phyloP scores from a whole-genome alignment of 1,284 basidiomycete species.

The Tilletiopsis washingtonensis region DNA sequence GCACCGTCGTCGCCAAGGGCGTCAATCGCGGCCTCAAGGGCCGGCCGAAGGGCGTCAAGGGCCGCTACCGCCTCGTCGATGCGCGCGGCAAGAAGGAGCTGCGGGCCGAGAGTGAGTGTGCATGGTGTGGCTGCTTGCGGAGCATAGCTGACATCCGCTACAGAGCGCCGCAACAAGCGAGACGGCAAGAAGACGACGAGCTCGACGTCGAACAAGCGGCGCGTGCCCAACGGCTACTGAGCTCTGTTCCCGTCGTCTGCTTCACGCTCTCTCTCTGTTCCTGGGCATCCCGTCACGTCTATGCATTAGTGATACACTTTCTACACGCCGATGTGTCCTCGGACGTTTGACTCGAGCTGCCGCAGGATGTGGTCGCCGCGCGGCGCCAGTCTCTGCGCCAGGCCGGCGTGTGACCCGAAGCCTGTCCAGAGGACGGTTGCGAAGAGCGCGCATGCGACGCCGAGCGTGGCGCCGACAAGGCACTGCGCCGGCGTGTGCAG shows the following conservation, averaged over 20 bases:
- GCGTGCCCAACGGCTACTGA: constrained; percentile 33
- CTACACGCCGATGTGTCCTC: too few species aligned
- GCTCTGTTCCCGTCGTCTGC: not conserved
- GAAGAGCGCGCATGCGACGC: not conserved
- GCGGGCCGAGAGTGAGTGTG: constrained; percentile 23
- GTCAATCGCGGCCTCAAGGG: constrained; percentile 82
- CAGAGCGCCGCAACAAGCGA: constrained; percentile 32
- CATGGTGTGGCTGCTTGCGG: too few species aligned
- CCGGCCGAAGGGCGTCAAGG: constrained; percentile 90
- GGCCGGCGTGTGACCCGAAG: too few species aligned
- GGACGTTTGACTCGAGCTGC: too few species aligned
- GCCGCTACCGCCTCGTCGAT: constrained; percentile 49
- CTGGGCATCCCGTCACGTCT: too few species aligned
- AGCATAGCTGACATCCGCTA: too few species aligned
- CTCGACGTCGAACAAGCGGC: constrained; percentile 19
- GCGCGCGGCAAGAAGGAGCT: constrained; percentile 45
- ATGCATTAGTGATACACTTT: too few species aligned
- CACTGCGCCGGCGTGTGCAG: constrained; percentile 9
- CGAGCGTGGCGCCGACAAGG: constrained; percentile 4
- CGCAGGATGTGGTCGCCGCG: too few species aligned
- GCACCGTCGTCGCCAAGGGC: constrained; percentile 88
- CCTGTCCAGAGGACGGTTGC: not conserved
- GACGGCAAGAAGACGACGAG: constrained; percentile 39
- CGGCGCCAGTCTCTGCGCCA: too few species aligned
- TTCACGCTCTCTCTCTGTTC: too few species aligned